These are phyloP conservation scores for Taphrina wiesneri DNA, from an alignment of 1,139 yeast genomes.

Conservation along the genomic window DNA sequence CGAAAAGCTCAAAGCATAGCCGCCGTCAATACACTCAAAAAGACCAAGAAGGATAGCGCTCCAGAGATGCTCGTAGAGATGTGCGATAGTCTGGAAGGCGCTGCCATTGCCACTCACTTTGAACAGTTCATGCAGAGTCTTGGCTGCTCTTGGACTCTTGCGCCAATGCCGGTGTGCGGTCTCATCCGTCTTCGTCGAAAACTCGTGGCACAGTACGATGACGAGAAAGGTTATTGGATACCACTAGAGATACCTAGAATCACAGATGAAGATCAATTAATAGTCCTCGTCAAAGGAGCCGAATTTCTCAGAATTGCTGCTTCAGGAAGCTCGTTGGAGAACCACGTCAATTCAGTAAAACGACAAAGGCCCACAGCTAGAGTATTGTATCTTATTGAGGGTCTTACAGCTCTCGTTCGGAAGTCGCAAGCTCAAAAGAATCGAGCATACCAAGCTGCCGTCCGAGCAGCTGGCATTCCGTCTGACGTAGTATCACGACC, in stretches of 20 bases:
- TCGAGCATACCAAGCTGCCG: constrained; percentile 37
- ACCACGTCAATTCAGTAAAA: constrained; percentile 19
- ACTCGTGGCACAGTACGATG: constrained; percentile 36
- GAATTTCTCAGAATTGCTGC: constrained; percentile 37
- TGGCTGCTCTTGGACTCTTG: constrained; percentile 4
- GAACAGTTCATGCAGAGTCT: constrained; percentile 25
- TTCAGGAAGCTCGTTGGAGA: constrained; percentile 18
- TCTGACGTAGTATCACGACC: background rate
- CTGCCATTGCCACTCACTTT: constrained; percentile 36
- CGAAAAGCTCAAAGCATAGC: constrained; percentile 32
- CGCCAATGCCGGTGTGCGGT: constrained; percentile 35
- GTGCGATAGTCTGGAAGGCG: constrained; percentile 34
- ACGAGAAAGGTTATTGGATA: constrained; percentile 38
- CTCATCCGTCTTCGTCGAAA: constrained; percentile 39
- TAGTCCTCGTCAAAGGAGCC: constrained; percentile 35
- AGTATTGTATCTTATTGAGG: constrained; percentile 39
- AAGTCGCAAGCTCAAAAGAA: constrained; percentile 34
- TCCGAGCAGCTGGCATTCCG: constrained; percentile 33
- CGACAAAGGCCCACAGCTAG: constrained; percentile 24
- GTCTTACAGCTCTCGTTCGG: constrained; percentile 33
- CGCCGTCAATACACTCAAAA: constrained; percentile 37
- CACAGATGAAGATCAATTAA: constrained; percentile 36
- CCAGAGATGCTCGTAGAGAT: constrained; percentile 40
- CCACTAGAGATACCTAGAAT: constrained; percentile 38
- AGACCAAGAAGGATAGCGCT: constrained; percentile 37